Evolutionary conservation across 768 basidiomycete genomes (phyloP).

Genomic region (Ramaria sp.): DNA sequence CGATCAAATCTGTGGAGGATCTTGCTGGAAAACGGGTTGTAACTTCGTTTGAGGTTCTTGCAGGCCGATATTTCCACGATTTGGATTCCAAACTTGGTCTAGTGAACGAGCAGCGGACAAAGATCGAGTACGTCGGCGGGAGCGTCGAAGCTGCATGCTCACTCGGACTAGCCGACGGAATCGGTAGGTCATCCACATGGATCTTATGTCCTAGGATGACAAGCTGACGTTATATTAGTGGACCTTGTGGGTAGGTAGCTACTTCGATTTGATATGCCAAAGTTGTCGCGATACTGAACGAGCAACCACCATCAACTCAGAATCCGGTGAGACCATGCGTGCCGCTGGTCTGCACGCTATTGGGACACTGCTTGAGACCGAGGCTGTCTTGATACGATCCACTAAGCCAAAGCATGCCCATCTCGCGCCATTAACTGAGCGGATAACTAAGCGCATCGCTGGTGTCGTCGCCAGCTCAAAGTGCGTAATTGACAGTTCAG

Average conservation of each 20-base stretch:
- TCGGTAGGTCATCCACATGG: constrained; percentile 44
- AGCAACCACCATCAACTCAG: constrained; percentile 28
- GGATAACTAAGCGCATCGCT: constrained; percentile 79
- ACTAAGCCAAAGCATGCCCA: constrained; percentile 50
- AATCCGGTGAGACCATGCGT: constrained; percentile 99
- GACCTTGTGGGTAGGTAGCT: constrained; percentile 81
- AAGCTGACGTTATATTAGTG: constrained; percentile 39
- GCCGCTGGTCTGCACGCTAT: constrained; percentile 94
- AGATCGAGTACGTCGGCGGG: constrained; percentile 92
- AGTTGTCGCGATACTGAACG: background rate
- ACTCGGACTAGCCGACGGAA: constrained; percentile 92
- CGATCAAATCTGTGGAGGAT: constrained; percentile 62
- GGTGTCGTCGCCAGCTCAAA: constrained; percentile 83
- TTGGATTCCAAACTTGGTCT: constrained; percentile 43
- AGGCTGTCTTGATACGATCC: constrained; percentile 91
- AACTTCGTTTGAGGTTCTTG: constrained; percentile 88
- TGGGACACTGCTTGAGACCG: constrained; percentile 72
- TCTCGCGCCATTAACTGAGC: constrained; percentile 55
- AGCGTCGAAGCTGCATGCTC: constrained; percentile 98
- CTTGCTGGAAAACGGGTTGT: constrained; percentile 89
- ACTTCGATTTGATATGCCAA: background rate
- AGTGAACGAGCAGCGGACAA: constrained; percentile 49
- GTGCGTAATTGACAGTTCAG: constrained; percentile 13
- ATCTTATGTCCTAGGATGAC: background rate
- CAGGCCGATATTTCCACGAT: constrained; percentile 63